phyloP scores from a whole-genome alignment of 768 basidiomycete genomes.

The Tylopilus vinaceipallidus region DNA sequence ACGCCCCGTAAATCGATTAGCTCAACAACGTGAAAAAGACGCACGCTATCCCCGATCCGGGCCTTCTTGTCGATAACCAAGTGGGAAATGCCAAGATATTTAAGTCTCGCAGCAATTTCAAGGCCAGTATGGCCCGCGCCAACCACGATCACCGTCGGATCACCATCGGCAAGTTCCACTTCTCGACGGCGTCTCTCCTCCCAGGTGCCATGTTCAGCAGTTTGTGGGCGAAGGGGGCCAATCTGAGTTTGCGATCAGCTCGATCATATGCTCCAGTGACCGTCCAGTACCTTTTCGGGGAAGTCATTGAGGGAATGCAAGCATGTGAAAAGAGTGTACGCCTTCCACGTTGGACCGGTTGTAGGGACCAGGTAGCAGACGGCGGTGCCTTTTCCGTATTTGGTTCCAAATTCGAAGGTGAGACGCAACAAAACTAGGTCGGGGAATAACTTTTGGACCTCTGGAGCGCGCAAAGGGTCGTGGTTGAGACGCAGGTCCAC shows the following conservation, averaged over 20 bases:
- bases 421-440: conserved; percentile 59
- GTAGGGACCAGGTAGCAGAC: conserved; percentile 53
- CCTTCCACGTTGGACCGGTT: conserved; percentile 51
- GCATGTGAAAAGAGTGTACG: conserved; percentile 56
- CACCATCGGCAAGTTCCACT: conserved; percentile 42
- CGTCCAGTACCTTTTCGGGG: conserved; percentile 42
- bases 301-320: conserved; percentile 56
- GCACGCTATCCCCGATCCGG: conserved; percentile 47
- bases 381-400: conserved; percentile 49
- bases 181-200: conserved; percentile 42
- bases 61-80: conserved; percentile 57
- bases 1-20: neutral
- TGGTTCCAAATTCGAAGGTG: conserved; percentile 53
- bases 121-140: conserved; percentile 71
- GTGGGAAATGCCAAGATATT: conserved; percentile 51
- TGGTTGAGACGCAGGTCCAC: conserved; percentile 18
- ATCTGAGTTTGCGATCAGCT: conserved; percentile 10
- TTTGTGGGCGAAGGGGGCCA: conserved; percentile 42
- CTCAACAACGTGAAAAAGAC: neutral
- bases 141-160: conserved; percentile 59
- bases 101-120: conserved; percentile 62
- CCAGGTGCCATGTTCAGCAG: conserved; percentile 57
- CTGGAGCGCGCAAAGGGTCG: conserved; percentile 26
- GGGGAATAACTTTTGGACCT: conserved; percentile 41
- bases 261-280: neutral